Evolutionary conservation across 2,329 filamentous ascomycete genomes (phyloP).

Genomic region (Penicillium frequentans): DNA sequence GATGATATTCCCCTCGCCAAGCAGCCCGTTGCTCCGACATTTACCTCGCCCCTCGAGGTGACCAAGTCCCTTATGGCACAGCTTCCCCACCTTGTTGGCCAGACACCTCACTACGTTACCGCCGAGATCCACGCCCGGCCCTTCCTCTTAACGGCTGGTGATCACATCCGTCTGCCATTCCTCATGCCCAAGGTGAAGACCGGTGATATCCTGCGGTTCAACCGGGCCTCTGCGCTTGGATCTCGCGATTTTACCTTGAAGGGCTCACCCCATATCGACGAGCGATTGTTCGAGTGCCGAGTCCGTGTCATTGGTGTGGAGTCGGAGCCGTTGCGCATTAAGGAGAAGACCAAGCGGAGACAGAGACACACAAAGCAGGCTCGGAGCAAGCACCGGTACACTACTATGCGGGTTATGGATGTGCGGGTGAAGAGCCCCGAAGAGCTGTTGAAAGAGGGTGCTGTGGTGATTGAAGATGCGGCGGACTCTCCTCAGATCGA

Average conservation of each 20-base stretch:
- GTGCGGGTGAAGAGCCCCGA: conserved; percentile 65
- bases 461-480: conserved; percentile 34
- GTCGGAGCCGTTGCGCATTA: conserved; percentile 72
- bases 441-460: conserved; percentile 50
- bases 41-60: conserved; percentile 40
- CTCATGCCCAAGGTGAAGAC: conserved; percentile 72
- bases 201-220: conserved; percentile 83
- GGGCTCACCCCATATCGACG: conserved; percentile 77
- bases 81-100: conserved; percentile 45
- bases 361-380: conserved; percentile 68
- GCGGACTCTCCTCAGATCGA: conserved; percentile 24
- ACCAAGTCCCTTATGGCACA: conserved; percentile 42
- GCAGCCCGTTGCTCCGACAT: conserved; percentile 39
- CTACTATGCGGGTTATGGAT: conserved; percentile 80
- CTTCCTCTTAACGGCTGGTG: conserved; percentile 60
- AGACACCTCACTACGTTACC: conserved; percentile 49
- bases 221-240: conserved; percentile 79
- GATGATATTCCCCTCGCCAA: conserved; percentile 31
- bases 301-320: conserved; percentile 84
- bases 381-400: conserved; percentile 88
- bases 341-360: conserved; percentile 80
- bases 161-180: conserved; percentile 75
- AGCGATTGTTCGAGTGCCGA: conserved; percentile 79
- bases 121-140: conserved; percentile 51
- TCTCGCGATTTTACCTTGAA: conserved; percentile 89